Conservation (phyloP, 371 early-diverging fungal species). For the Syncephalastrum monosporum region DNA sequence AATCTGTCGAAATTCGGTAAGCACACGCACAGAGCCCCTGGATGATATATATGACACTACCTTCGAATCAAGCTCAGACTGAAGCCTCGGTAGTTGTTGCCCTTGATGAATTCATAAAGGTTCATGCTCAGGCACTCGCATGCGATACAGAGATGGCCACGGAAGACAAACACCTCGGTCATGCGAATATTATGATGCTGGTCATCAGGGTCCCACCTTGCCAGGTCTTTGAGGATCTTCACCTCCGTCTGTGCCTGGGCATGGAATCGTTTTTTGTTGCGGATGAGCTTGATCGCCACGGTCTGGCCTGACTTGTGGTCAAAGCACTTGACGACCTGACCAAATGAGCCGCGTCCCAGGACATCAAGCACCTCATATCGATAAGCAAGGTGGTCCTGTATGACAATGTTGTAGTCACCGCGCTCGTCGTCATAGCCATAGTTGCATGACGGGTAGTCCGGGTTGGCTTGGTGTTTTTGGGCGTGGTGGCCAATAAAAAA, state of each 20-base stretch:
- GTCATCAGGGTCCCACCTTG: conserved; percentile 81
- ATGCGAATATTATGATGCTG: conserved; percentile 82
- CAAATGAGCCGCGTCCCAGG: conserved; percentile 97
- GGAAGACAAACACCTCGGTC: conserved; percentile 89
- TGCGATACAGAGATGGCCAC: conserved; percentile 94
- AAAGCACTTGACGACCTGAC: conserved; percentile 92
- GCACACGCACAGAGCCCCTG: not conserved
- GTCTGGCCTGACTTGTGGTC: conserved; percentile 87
- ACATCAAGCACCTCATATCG: conserved; percentile 88
- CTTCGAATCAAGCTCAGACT: conserved; percentile 77
- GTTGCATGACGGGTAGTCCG: conserved; percentile 46
- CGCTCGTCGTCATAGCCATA: conserved; percentile 88
- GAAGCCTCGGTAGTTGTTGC: conserved; percentile 90
- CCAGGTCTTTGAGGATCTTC: conserved; percentile 79
- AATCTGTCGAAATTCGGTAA: conserved; percentile 48
- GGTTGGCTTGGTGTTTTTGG: conserved; percentile 37
- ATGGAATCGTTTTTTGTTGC: conserved; percentile 95
- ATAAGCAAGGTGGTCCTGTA: conserved; percentile 88
- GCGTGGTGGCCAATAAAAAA: conserved; percentile 78
- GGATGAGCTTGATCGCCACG: conserved; percentile 95
- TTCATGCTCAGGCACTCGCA: conserved; percentile 95
- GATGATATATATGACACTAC: conserved; percentile 22
- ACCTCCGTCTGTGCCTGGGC: conserved; percentile 95
- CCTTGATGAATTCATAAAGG: conserved; percentile 96
- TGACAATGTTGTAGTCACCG: conserved; percentile 86